Evolutionary conservation across 208 protist genomes (phyloP).

Genomic region (Leishmania guyanensis): DNA sequence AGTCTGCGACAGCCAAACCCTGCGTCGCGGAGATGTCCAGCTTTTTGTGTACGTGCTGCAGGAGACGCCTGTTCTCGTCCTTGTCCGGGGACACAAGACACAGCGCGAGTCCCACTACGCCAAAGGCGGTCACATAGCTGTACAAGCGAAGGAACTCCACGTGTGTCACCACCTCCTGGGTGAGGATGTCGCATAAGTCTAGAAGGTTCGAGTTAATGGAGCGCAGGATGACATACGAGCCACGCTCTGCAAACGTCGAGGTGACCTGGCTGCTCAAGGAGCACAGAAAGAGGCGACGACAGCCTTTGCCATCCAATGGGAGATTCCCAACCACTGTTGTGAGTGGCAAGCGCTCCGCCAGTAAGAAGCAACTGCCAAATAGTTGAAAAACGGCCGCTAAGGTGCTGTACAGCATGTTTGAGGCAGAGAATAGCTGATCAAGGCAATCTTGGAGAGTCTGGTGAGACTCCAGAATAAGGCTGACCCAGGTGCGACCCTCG

Average conservation of each 20-base stretch:
- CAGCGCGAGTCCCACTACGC: constrained; percentile 61
- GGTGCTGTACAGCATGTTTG: constrained; percentile 40
- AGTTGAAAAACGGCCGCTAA: constrained; percentile 72
- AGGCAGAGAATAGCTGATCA: constrained; percentile 49
- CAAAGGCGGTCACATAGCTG: constrained; percentile 66
- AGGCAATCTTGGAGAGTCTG: constrained; percentile 47
- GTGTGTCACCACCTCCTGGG: constrained; percentile 70
- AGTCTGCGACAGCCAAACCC: constrained; percentile 57
- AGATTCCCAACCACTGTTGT: constrained; percentile 44
- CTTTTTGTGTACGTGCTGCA: constrained; percentile 59
- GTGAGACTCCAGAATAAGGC: constrained; percentile 27
- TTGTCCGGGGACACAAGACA: constrained; percentile 55
- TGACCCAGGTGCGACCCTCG: constrained; percentile 38
- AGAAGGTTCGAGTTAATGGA: constrained; percentile 74
- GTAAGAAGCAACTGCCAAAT: constrained; percentile 59
- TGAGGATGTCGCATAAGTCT: constrained; percentile 72
- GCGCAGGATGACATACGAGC: constrained; percentile 60
- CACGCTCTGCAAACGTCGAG: constrained; percentile 70
- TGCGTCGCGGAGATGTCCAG: constrained; percentile 72
- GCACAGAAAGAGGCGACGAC: constrained; percentile 64
- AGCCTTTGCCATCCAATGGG: constrained; percentile 38
- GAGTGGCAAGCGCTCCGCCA: constrained; percentile 46
- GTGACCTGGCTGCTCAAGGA: constrained; percentile 50
- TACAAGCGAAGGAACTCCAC: constrained; percentile 81
- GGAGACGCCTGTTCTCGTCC: constrained; percentile 49